These are phyloP conservation scores for Maudiozyma saulgeensis DNA, from an alignment of 805 yeast genomes.

Conservation along the genomic window DNA sequence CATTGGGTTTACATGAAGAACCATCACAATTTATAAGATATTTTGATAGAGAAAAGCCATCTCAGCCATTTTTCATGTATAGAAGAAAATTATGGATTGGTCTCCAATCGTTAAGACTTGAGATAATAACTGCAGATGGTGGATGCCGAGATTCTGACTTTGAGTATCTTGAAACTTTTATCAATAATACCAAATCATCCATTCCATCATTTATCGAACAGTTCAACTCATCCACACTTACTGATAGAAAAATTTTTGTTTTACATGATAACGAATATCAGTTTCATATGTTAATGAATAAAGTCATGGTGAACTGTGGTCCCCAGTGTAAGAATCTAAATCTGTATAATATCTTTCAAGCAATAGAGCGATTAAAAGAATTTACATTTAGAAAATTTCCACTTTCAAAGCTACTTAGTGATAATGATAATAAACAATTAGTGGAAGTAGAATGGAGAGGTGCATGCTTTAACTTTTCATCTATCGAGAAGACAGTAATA, in stretches of 20 bases:
- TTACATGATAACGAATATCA: slow-evolving; percentile 4
- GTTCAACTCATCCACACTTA: neutral
- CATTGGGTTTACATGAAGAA: slow-evolving; percentile 7
- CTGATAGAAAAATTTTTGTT: slow-evolving; percentile 2
- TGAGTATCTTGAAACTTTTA: slow-evolving; percentile 2
- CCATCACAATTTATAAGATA: slow-evolving; percentile 7
- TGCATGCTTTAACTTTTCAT: neutral
- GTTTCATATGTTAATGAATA: slow-evolving; percentile 4
- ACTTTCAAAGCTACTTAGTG: neutral
- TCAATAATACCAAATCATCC: neutral
- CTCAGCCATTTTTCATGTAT: neutral
- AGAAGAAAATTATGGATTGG: slow-evolving; percentile 9
- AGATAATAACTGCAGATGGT: slow-evolving; percentile 6
- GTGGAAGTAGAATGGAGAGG: slow-evolving; percentile 1
- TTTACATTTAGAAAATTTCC: slow-evolving; percentile 5
- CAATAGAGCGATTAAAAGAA: slow-evolving; percentile 3
- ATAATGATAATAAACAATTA: neutral
- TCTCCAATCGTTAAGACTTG: slow-evolving; percentile 5
- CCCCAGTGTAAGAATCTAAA: slow-evolving; percentile 1
- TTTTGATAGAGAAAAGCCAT: neutral
- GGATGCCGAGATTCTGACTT: slow-evolving; percentile 2
- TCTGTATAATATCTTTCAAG: slow-evolving; percentile 1
- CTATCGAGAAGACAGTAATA: slow-evolving; percentile 3
- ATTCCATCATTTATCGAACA: slow-evolving; percentile 2
- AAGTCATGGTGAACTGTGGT: slow-evolving; percentile 1